A percentile compares a stretch with the other conserved stretches of the same genome.
These are phyloP conservation scores for Aspergillus olivimuriae DNA, from an alignment of 495 filamentous ascomycete species.

Conservation along the genomic window DNA sequence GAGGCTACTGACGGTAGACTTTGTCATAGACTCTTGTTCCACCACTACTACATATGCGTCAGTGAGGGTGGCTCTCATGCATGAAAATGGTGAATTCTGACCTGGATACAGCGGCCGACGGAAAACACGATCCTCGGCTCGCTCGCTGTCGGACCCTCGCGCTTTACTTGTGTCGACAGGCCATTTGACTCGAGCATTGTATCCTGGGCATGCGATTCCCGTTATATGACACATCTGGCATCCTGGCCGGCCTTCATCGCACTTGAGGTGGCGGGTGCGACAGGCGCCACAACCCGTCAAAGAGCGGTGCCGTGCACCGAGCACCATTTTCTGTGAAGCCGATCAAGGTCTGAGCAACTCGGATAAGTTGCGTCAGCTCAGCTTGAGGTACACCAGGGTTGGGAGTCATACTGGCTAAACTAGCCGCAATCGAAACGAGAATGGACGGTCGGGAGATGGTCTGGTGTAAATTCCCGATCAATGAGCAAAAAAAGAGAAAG, in stretches of 20 bases:
- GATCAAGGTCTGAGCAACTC: no score
- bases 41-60: neutral
- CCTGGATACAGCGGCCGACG: constrained; percentile 5
- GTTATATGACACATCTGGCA: constrained; percentile 5
- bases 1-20: constrained; percentile 3
- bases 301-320: constrained; percentile 4
- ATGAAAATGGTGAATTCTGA: neutral
- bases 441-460: no score
- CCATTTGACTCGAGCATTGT: constrained; percentile 6
- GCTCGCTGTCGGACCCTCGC: no score
- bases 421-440: no score
- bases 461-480: no score
- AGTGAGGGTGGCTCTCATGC: no score
- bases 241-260: constrained; percentile 6
- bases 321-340: no score
- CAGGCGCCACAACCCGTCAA: constrained; percentile 8
- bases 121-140: constrained; percentile 6
- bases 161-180: no score
- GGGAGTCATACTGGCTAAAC: no score
- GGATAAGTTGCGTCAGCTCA: no score
- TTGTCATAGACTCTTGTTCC: constrained; percentile 5
- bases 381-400: no score
- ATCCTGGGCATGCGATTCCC: constrained; percentile 2
- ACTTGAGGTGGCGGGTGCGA: constrained; percentile 9
- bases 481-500: no score